Evolutionary conservation across 208 protist species (phyloP).

Genomic region (Wallacemonas rigidus): DNA sequence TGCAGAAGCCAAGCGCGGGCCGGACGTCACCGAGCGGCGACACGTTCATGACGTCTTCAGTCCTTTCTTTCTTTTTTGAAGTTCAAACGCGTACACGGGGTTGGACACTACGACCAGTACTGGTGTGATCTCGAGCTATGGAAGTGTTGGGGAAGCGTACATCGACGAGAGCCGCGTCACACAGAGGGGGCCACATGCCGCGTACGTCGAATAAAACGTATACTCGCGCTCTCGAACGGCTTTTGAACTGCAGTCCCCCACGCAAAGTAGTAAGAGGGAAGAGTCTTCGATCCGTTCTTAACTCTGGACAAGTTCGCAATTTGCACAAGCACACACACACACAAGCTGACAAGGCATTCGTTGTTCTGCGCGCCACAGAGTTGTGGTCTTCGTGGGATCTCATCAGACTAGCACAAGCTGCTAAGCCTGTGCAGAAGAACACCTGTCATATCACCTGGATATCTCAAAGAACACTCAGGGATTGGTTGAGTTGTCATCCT

Average conservation of each 20-base stretch:
- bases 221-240: neutral
- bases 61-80: too few relatives aligned
- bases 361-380: too few relatives aligned
- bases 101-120: too few relatives aligned
- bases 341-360: neutral
- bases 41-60: too few relatives aligned
- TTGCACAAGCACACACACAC: neutral
- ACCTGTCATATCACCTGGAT: slow-evolving; percentile 23
- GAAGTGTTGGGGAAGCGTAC: too few relatives aligned
- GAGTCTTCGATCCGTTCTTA: slow-evolving; percentile 16
- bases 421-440: neutral
- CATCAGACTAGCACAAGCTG: neutral
- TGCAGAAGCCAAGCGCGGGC: too few relatives aligned
- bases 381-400: neutral
- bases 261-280: slow-evolving; percentile 8
- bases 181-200: too few relatives aligned
- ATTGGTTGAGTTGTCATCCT: slow-evolving; percentile 4
- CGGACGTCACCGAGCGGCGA: too few relatives aligned
- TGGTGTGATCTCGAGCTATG: too few relatives aligned
- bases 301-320: neutral
- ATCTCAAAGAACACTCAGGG: slow-evolving; percentile 29
- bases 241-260: slow-evolving; percentile 20
- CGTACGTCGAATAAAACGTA: too few relatives aligned
- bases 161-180: too few relatives aligned
- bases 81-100: too few relatives aligned